Percentiles rank a stretch among this genome's conserved stretches.
These are phyloP conservation scores for Dalechampia spathulata DNA, from an alignment of 441 rosid species.

Conservation along the genomic window DNA sequence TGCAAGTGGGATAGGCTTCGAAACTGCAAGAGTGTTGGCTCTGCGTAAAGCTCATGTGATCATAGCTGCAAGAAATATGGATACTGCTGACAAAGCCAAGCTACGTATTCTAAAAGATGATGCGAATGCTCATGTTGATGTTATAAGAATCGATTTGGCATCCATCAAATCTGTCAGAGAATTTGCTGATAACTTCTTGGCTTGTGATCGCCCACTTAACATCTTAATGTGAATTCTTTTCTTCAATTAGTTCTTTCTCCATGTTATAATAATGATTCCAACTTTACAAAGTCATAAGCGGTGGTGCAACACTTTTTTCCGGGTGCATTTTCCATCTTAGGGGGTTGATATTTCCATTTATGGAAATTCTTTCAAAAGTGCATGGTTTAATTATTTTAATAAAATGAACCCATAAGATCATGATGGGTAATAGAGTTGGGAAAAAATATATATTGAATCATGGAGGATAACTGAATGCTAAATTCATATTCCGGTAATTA, in stretches of 20 bases:
- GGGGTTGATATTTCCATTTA: too few relatives aligned
- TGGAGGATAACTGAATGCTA: too few relatives aligned
- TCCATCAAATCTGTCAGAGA: conserved; percentile 48
- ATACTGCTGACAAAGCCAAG: conserved; percentile 61
- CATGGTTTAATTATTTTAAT: too few relatives aligned
- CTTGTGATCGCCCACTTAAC: conserved; percentile 62
- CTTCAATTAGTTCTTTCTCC: not conserved
- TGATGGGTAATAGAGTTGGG: too few relatives aligned
- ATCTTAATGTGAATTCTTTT: conserved; percentile 47
- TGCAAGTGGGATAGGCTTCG: conserved; percentile 83
- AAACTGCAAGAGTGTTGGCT: conserved; percentile 78
- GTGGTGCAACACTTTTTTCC: too few relatives aligned
- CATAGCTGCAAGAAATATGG: conserved; percentile 73
- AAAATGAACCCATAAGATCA: too few relatives aligned
- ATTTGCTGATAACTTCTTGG: conserved; percentile 40
- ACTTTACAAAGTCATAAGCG: not conserved
- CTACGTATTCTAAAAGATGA: conserved; percentile 27
- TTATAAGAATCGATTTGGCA: conserved; percentile 51
- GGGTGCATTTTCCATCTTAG: too few relatives aligned
- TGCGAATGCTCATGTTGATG: conserved; percentile 41
- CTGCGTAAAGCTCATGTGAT: conserved; percentile 61
- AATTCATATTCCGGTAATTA: not conserved
- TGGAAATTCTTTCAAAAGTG: too few relatives aligned
- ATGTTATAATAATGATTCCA: not conserved
- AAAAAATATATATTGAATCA: too few relatives aligned